Base-by-base conservation (phyloP, 176 grass and related monocot species). In the Dactylis glomerata region DNA sequence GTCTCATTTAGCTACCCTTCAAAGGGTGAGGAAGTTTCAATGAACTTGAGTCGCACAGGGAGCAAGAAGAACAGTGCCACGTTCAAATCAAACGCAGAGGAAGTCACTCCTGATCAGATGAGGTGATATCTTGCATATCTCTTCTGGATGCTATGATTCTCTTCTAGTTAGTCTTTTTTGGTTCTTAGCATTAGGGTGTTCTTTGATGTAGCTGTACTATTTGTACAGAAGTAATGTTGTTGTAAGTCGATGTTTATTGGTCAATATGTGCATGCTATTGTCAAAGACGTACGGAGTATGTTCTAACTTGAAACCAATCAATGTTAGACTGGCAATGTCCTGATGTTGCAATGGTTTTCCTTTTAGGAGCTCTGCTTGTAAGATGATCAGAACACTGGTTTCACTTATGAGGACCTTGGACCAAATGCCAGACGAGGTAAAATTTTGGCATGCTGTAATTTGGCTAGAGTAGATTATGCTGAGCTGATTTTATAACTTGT, bases 331-430 rank as follows among this genome's bases (percentile, higher is more conserved):
- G 69, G 10, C 81, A 50, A 80, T 80, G 68, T 81, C 47, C 76
- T 89, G 37, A 89, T 34, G 72, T 15, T 47, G 11, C 8, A 70
- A 80, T 74, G 44, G 47, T 84, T 45, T 76, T 22, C 82, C 15
- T 77, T 88, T 40, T 71, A 95, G 96, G 83, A 91, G 92, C 42
- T 95, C 91, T 88, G 96, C 96, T 69, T 98, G 92, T 75, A 98
- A 98, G 89, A 98, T 98, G 96, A 80, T 95, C 67, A 92, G 92
- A 86, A 93, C 92, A 2, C 83, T 98, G 78, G 91, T 95, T 85
- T 93, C 96, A 65, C 87, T 98, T 75, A 98, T 95, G 96, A 95
- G 91, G 86, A 98, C 92, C 65, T 90, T 98, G 77, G 96, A 98
- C 57, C 89, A 88, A 91, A 95, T 95, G 92, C 95, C 95, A 63